A percentile compares a stretch with the other conserved stretches of the same genome.
phyloP scores from a whole-genome alignment of 2,329 filamentous ascomycete genomes.

The Beauveria brongniartii region DNA sequence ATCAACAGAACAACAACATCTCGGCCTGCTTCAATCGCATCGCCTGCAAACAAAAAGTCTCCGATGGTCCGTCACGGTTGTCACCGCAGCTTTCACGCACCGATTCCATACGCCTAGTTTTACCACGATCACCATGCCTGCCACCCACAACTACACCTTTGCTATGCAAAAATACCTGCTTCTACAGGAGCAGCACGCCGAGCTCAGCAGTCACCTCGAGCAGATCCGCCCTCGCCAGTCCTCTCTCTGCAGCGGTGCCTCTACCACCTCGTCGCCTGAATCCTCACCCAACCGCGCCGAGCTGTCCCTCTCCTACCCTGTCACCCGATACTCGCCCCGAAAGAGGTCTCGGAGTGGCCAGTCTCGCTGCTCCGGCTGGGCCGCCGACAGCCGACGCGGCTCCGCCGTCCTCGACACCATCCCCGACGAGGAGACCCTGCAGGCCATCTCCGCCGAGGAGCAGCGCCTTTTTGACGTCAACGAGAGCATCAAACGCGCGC shows the following conservation, averaged over 20 bases:
- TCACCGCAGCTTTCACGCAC: slow-evolving; percentile 18
- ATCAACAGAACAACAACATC: neutral
- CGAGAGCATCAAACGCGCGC: slow-evolving; percentile 51
- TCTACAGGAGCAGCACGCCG: slow-evolving; percentile 46
- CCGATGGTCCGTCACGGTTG: slow-evolving; percentile 28
- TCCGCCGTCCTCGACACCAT: slow-evolving; percentile 30
- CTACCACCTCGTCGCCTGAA: slow-evolving; percentile 39
- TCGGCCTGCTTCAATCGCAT: neutral
- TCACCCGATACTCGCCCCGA: slow-evolving; percentile 32
- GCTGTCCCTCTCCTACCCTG: slow-evolving; percentile 40
- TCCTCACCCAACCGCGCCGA: slow-evolving; percentile 51
- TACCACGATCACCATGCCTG: slow-evolving; percentile 20
- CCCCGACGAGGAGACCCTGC: slow-evolving; percentile 38
- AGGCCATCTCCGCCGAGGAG: slow-evolving; percentile 44
- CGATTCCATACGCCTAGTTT: slow-evolving; percentile 15
- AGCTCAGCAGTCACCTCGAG: slow-evolving; percentile 42
- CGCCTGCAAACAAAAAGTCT: slow-evolving; percentile 2
- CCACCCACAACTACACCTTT: slow-evolving; percentile 32
- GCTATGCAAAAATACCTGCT: slow-evolving; percentile 47
- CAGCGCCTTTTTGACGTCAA: slow-evolving; percentile 48
- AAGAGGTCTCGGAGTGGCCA: slow-evolving; percentile 22
- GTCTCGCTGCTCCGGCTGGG: slow-evolving; percentile 27
- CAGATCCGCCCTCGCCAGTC: slow-evolving; percentile 37
- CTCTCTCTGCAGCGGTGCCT: slow-evolving; percentile 23
- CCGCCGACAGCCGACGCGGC: slow-evolving; percentile 17